Conservation (phyloP, 345 rosid species). For the Gossypium raimondii region DNA sequence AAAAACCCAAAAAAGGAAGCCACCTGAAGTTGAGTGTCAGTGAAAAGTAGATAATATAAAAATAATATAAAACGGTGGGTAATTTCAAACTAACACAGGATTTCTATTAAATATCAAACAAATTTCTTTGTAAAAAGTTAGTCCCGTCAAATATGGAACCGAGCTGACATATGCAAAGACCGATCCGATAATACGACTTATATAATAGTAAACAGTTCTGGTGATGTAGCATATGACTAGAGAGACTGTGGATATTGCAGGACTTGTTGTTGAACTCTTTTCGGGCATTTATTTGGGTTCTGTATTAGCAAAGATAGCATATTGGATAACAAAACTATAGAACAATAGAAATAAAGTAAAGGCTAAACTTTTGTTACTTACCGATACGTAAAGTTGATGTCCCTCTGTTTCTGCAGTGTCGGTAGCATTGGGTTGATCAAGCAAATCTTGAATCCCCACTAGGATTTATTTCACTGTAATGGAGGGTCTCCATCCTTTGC, state of each 20-base stretch:
- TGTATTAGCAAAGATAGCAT: conserved; percentile 17
- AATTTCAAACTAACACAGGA: no score
- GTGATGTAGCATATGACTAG: conserved; percentile 7
- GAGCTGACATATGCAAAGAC: no score
- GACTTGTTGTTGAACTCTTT: conserved; percentile 43
- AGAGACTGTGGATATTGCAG: conserved; percentile 35
- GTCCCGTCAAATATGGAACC: no score
- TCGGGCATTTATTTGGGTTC: conserved; percentile 41
- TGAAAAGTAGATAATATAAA: no score
- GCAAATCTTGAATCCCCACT: conserved; percentile 41
- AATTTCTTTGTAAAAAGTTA: no score
- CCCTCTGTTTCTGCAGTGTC: conserved; percentile 39
- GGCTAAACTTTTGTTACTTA: neutral
- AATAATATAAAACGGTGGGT: no score
- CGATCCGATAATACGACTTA: neutral
- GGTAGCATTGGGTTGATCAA: conserved; percentile 37
- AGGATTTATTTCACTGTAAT: conserved; percentile 39
- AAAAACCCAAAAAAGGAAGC: no score
- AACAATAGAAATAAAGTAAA: neutral
- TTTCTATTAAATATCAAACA: no score
- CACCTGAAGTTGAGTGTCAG: no score
- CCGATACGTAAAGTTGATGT: conserved; percentile 31
- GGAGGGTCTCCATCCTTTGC: conserved; percentile 44
- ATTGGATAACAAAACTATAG: neutral
- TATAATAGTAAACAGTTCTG: neutral